Evolutionary conservation across 2,329 filamentous ascomycete species (phyloP).

Genomic region (Beauveria sp.): DNA sequence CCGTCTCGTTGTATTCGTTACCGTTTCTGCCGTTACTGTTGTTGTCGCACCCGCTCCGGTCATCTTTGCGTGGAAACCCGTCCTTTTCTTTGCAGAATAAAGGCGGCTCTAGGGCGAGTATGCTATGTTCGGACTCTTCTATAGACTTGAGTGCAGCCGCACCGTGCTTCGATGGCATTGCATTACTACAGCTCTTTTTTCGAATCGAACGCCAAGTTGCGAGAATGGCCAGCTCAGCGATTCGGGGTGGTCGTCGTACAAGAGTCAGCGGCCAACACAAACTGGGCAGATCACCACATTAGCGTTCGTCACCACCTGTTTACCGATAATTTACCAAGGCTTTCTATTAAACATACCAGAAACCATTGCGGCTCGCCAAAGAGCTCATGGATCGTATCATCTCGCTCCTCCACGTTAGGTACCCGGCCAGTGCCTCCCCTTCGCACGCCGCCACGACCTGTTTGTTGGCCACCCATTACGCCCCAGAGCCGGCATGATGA

Average conservation of each 20-base stretch:
- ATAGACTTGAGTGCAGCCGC: slow-evolving; percentile 56
- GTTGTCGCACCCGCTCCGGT: slow-evolving; percentile 57
- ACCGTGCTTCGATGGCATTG: slow-evolving; percentile 54
- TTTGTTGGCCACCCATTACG: slow-evolving; percentile 61
- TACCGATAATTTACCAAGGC: too few relatives aligned
- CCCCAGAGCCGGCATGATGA: slow-evolving; percentile 75
- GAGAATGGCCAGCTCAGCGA: slow-evolving; percentile 64
- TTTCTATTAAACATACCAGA: slow-evolving; percentile 27
- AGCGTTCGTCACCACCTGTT: slow-evolving; percentile 4
- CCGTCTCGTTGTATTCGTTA: slow-evolving; percentile 30
- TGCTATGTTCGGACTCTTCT: slow-evolving; percentile 51
- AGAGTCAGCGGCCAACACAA: slow-evolving; percentile 80
- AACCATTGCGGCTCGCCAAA: slow-evolving; percentile 44
- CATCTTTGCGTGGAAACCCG: slow-evolving; percentile 59
- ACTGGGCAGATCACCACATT: slow-evolving; percentile 27
- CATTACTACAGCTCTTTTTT: slow-evolving; percentile 67
- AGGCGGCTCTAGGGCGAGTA: slow-evolving; percentile 43
- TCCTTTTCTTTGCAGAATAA: slow-evolving; percentile 52
- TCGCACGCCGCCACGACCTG: slow-evolving; percentile 48
- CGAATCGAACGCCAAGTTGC: slow-evolving; percentile 50
- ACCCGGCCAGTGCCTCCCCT: slow-evolving; percentile 52
- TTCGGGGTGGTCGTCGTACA: slow-evolving; percentile 75
- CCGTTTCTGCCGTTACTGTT: slow-evolving; percentile 30
- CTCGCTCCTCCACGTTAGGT: slow-evolving; percentile 65
- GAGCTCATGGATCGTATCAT: slow-evolving; percentile 33